These are phyloP conservation scores for Xylaria castorea DNA, from an alignment of 495 filamentous ascomycete genomes.

Conservation along the genomic window DNA sequence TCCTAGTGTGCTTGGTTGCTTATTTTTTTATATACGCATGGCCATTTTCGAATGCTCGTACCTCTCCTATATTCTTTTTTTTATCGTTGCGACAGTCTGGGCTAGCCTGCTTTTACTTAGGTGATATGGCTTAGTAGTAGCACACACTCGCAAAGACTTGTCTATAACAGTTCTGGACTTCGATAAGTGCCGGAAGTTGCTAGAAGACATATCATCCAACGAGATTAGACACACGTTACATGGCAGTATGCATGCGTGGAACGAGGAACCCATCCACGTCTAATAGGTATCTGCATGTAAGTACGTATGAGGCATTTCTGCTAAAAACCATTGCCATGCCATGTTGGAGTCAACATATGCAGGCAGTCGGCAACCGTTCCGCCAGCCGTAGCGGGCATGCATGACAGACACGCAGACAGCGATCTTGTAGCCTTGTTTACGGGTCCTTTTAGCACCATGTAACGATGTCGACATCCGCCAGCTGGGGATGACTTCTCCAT, in stretches of 20 bases:
- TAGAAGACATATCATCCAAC: constrained; percentile 18
- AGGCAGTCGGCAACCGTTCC: constrained; percentile 29
- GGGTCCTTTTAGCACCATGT: constrained; percentile 17
- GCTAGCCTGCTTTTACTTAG: not conserved
- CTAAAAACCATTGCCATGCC: constrained; percentile 8
- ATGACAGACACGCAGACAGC: constrained; percentile 12
- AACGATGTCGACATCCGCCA: not conserved
- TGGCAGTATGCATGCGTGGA: constrained; percentile 11
- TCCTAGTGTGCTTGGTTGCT: not conserved
- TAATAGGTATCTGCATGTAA: constrained; percentile 1
- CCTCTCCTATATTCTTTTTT: not conserved
- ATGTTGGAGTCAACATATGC: constrained; percentile 26
- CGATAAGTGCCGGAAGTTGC: constrained; percentile 7
- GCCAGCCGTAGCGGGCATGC: constrained; percentile 23
- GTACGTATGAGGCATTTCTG: constrained; percentile 32
- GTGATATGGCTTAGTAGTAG: not conserved
- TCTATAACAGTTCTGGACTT: not conserved
- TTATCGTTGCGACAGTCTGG: not conserved
- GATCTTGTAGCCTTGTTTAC: constrained; percentile 31
- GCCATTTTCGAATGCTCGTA: not conserved
- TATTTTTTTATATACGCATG: not conserved
- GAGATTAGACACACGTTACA: constrained; percentile 20
- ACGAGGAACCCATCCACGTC: not conserved
- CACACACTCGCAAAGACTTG: constrained; percentile 4
- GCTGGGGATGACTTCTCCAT: constrained; percentile 13